Conservation (phyloP, 2,329 filamentous ascomycete species). For the Pseudogymnoascus sp. region DNA sequence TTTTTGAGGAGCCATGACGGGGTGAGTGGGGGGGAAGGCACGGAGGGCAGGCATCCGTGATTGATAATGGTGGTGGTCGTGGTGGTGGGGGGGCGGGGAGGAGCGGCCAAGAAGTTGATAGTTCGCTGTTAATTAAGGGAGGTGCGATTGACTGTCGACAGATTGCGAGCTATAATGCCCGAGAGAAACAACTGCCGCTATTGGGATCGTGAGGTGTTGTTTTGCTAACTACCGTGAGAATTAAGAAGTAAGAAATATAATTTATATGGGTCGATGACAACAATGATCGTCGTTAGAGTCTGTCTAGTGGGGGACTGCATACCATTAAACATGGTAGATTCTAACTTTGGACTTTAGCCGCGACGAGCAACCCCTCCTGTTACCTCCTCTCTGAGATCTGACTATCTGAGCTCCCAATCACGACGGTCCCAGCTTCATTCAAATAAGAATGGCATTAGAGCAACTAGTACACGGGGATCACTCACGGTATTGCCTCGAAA, state of each 20-base stretch:
- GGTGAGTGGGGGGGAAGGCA: neutral
- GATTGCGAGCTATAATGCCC: neutral
- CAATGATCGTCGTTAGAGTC: neutral
- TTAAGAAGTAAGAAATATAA: neutral
- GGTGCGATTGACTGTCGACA: neutral
- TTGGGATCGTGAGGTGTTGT: neutral
- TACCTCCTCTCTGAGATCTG: neutral
- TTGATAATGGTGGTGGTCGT: neutral
- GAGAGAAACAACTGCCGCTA: neutral
- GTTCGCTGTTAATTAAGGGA: neutral
- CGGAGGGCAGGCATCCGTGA: neutral
- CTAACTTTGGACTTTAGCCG: neutral
- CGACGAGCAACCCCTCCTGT: neutral
- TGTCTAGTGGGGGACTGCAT: neutral
- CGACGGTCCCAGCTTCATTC: neutral
- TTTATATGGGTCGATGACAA: neutral
- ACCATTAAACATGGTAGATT: neutral
- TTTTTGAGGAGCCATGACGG: neutral
- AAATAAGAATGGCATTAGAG: too few relatives aligned
- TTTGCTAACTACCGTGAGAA: neutral
- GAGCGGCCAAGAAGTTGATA: neutral
- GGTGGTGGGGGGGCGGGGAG: neutral
- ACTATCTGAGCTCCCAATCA: neutral
- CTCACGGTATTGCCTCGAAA: neutral
- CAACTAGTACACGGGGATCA: neutral